Base-by-base conservation (phyloP, 805 yeast species). In the Kluyveromyces siamensis region DNA sequence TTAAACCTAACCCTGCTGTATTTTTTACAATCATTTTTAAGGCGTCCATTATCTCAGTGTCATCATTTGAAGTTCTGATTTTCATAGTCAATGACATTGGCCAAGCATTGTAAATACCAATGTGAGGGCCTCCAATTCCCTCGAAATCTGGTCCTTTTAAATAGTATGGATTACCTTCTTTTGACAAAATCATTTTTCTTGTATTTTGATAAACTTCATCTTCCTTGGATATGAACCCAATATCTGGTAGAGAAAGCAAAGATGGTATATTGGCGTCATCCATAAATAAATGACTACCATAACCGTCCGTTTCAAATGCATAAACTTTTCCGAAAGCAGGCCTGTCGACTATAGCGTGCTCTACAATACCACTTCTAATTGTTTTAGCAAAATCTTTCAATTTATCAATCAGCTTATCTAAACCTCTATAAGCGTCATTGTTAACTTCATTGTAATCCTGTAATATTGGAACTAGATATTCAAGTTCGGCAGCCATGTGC, bases 181-280 rank as follows among this genome's bases (percentile, higher is more conserved):
- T 78, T 2, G 81, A 72, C 19, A 87, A 67, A 10, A 88, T 70
- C 95, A 89, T 84, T 45, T 72, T 76, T 49, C 96, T 71, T 0
- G 96, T 88, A 59, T 85, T 86, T 59, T 80, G 83, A 65, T 88
- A 88, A 2, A 87, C 63, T 40, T 70, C 71, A 60, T 87, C 83
- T 35, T 71, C 62, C 5, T 52, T 58, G 7, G 69, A 64, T 8
- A 79, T 55, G 61, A 77, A 84, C 0, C 95, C 95, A 59, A 86
- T 65, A 54, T 86, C 90, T 0, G 96, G 96, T 33, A 89, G 70
- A 1, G 96, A 77, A 39, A 88, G 68, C 35, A 87, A 64, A 1
- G 95, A 86, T 1, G 96, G 96, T 16, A 88, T 72, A 59, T 89
- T 89, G 19, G 96, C 96, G 65, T 88, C 96, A 64, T 88, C 96